These are phyloP conservation scores for Suillus variegatus DNA, from an alignment of 768 basidiomycete species.

Conservation along the genomic window DNA sequence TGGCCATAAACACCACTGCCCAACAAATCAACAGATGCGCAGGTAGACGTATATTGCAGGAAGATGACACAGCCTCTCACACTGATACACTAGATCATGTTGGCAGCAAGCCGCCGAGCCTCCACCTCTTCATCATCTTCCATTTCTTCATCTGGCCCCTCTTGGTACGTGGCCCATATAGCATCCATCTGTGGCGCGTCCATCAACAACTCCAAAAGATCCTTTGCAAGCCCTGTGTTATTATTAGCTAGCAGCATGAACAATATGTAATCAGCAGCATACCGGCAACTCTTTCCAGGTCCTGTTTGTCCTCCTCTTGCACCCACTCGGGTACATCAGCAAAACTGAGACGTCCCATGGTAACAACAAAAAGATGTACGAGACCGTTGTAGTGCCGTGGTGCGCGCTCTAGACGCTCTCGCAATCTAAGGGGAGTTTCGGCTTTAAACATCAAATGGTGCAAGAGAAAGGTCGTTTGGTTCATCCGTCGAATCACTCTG, in stretches of 20 bases:
- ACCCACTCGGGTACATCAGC: constrained; percentile 68
- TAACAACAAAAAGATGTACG: constrained; percentile 71
- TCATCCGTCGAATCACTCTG: constrained; percentile 53
- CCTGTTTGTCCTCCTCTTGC: constrained; percentile 36
- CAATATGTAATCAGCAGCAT: constrained; percentile 17
- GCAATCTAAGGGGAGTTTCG: constrained; percentile 51
- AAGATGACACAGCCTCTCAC: not conserved
- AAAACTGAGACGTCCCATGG: constrained; percentile 73
- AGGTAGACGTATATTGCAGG: not conserved
- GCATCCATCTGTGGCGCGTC: constrained; percentile 72
- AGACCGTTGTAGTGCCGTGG: constrained; percentile 62
- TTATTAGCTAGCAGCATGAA: constrained; percentile 9
- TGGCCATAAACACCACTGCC: not conserved
- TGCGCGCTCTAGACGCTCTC: constrained; percentile 58
- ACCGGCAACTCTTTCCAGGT: constrained; percentile 53
- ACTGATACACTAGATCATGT: constrained; percentile 10
- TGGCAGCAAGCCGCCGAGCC: constrained; percentile 20
- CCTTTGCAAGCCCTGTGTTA: constrained; percentile 53
- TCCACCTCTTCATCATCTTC: constrained; percentile 62
- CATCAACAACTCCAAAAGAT: constrained; percentile 65
- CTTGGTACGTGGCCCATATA: constrained; percentile 63
- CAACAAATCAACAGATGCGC: not conserved
- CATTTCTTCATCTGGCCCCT: constrained; percentile 41
- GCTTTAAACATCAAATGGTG: constrained; percentile 61
- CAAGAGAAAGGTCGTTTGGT: constrained; percentile 58